phyloP scores from a whole-genome alignment of 257 asterid species.

The Solanum lycopersicoides region DNA sequence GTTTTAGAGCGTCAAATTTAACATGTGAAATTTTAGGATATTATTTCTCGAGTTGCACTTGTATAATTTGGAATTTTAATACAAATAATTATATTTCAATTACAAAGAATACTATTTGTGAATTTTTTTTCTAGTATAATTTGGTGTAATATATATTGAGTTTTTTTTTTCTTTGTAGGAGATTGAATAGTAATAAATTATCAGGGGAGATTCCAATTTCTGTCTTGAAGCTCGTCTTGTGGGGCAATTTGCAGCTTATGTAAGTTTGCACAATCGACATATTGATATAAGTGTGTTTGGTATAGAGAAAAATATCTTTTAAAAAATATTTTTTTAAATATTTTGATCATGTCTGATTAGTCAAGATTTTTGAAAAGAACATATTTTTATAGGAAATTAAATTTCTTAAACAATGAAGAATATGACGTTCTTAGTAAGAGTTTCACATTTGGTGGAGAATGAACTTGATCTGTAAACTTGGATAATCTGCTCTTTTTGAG shows the following conservation, averaged over 20 bases:
- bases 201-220: constrained; percentile 18
- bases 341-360: not conserved
- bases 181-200: constrained; percentile 21
- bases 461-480: no score
- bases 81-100: not conserved
- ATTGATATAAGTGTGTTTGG: not conserved
- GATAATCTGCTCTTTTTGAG: no score
- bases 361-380: not conserved
- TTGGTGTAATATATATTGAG: not conserved
- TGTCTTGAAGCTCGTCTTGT: constrained; percentile 13
- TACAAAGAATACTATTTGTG: not conserved
- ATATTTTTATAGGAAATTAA: not conserved
- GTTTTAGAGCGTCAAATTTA: not conserved
- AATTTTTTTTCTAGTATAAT: not conserved
- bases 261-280: not conserved
- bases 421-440: no score
- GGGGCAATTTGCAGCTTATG: constrained; percentile 19
- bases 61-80: not conserved
- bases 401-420: not conserved
- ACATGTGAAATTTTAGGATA: not conserved
- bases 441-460: no score
- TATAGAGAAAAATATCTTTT: no score
- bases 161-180: constrained; percentile 5
- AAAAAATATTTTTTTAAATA: not conserved
- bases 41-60: not conserved